Evolutionary conservation across 208 protist genomes (phyloP).

Genomic region (Herpetomonas samuelpessoai): DNA sequence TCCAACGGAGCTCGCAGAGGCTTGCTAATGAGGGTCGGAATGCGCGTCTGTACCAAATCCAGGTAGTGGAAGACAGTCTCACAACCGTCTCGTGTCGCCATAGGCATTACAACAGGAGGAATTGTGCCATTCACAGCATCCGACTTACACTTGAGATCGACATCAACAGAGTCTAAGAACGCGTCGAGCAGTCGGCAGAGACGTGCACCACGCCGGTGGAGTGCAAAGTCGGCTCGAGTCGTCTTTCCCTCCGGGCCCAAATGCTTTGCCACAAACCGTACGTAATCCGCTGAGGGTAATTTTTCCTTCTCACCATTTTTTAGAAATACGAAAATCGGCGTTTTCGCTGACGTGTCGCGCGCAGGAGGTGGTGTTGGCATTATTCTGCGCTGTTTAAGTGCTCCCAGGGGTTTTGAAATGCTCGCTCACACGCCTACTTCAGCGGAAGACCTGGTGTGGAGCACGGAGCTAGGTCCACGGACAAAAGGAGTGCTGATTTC

Average conservation of each 20-base stretch:
- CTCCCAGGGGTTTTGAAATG: no score
- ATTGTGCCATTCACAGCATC: conserved; percentile 32
- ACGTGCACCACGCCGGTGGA: conserved; percentile 72
- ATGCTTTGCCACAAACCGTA: conserved; percentile 57
- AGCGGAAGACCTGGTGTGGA: no score
- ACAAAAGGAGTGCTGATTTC: conserved; percentile 1
- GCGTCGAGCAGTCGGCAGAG: conserved; percentile 75
- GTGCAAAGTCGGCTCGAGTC: conserved; percentile 57
- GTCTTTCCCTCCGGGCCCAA: conserved; percentile 19
- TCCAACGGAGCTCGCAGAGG: conserved; percentile 77
- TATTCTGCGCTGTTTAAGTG: no score
- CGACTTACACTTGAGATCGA: conserved; percentile 30
- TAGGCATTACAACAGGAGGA: conserved; percentile 65
- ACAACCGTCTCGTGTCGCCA: conserved; percentile 62
- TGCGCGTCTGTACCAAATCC: conserved; percentile 62
- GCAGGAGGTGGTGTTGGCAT: no score
- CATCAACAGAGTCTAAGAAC: conserved; percentile 59
- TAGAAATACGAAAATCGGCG: conserved; percentile 30
- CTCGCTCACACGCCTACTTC: no score
- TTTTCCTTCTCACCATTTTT: conserved; percentile 23
- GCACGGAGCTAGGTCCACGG: no score
- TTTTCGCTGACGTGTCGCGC: neutral
- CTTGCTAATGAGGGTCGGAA: conserved; percentile 75
- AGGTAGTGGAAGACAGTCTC: conserved; percentile 73
- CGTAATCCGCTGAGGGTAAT: conserved; percentile 57